Conservation (phyloP, 768 basidiomycete species). For the Agaricus bisporus region DNA sequence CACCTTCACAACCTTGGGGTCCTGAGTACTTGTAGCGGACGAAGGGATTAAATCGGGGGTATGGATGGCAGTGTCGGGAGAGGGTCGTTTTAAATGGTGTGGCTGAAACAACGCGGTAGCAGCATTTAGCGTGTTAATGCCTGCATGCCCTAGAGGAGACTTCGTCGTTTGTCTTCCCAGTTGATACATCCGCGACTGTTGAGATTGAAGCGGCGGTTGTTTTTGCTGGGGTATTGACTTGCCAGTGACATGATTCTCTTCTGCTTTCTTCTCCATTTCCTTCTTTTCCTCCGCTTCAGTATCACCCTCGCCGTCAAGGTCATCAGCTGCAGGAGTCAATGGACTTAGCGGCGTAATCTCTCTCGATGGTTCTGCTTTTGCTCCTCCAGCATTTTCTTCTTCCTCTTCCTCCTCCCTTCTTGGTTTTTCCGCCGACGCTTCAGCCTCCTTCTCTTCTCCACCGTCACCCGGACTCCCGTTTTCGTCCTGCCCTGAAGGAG, state of each 20-base stretch:
- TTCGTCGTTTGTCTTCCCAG: constrained; percentile 3
- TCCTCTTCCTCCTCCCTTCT: constrained; percentile 33
- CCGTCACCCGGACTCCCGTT: constrained; percentile 19
- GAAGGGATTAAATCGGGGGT: constrained; percentile 18
- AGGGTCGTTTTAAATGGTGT: constrained; percentile 14
- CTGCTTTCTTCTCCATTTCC: constrained; percentile 11
- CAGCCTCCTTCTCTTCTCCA: constrained; percentile 27
- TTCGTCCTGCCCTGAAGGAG: constrained; percentile 20
- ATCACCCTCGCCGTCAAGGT: constrained; percentile 30
- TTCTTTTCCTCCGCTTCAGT: constrained; percentile 14
- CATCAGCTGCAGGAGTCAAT: constrained; percentile 62
- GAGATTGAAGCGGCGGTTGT: background rate
- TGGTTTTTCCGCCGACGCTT: constrained; percentile 24
- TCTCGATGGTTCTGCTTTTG: constrained; percentile 33
- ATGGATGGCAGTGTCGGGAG: constrained; percentile 6
- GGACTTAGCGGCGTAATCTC: constrained; percentile 73
- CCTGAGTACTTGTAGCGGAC: constrained; percentile 24
- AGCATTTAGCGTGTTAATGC: background rate
- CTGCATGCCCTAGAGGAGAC: background rate
- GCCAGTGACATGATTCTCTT: background rate
- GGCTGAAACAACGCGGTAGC: constrained; percentile 8
- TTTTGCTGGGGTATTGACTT: constrained; percentile 6
- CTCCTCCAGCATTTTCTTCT: constrained; percentile 19
- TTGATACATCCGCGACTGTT: background rate
- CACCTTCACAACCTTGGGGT: constrained; percentile 53